Conservation (phyloP, 106 monocot genomes). For the Dendrobium huoshanense region DNA sequence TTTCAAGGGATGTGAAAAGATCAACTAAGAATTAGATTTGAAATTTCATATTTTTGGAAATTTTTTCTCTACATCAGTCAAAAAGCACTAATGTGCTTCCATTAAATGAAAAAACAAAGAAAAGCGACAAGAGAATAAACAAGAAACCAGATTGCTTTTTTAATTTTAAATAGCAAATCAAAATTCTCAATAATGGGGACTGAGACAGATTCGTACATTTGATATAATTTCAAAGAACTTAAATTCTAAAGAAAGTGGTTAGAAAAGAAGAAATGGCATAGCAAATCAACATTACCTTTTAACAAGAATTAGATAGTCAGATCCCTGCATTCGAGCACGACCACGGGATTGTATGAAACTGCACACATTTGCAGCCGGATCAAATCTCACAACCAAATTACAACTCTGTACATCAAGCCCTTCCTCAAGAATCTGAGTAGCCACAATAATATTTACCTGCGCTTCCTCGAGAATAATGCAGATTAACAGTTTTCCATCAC, state of each 20-base stretch:
- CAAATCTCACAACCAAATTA: slow-evolving; percentile 68
- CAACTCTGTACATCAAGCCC: slow-evolving; percentile 72
- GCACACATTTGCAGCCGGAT: slow-evolving; percentile 44
- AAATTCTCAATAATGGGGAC: background rate
- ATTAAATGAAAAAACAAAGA: background rate
- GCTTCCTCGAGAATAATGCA: background rate
- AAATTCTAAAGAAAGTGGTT: background rate
- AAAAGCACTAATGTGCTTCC: background rate
- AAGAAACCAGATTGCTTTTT: background rate
- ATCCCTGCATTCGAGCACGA: slow-evolving; percentile 58
- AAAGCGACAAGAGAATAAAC: background rate
- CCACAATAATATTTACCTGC: slow-evolving; percentile 61
- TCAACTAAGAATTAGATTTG: no score
- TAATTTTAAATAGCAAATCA: background rate
- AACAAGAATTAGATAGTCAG: slow-evolving; percentile 50
- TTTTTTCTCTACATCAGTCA: background rate
- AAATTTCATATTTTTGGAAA: background rate
- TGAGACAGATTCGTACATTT: background rate
- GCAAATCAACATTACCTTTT: slow-evolving; percentile 20
- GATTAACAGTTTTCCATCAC: background rate
- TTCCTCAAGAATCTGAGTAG: slow-evolving; percentile 75
- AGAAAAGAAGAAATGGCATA: background rate
- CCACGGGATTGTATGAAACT: slow-evolving; percentile 82
- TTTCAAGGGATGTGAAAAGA: no score
- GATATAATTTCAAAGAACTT: background rate